phyloP scores from a whole-genome alignment of 495 filamentous ascomycete genomes.

The Cenococcum geophilum region DNA sequence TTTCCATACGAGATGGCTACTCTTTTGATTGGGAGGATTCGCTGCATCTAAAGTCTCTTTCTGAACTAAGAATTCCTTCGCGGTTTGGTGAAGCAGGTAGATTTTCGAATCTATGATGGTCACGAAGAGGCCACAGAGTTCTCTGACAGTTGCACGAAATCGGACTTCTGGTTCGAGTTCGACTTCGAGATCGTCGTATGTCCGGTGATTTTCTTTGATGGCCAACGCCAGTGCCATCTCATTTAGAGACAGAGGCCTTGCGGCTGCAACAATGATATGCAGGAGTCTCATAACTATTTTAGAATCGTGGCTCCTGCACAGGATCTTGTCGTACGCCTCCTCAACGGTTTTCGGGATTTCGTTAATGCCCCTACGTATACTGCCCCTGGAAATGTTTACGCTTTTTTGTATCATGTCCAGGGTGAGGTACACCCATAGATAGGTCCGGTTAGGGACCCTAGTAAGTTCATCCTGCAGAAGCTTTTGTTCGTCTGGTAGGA shows the following conservation, averaged over 20 bases:
- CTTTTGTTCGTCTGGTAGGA: background rate
- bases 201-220: background rate
- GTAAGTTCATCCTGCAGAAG: background rate
- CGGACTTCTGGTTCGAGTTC: background rate
- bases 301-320: slow-evolving; percentile 21
- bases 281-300: background rate
- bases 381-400: background rate
- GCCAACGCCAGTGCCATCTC: background rate
- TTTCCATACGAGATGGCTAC: background rate
- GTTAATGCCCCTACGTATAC: background rate
- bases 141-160: background rate
- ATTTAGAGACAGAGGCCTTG: background rate
- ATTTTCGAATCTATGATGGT: background rate
- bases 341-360: slow-evolving; percentile 38
- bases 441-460: background rate
- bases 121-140: slow-evolving; percentile 35
- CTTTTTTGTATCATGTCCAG: background rate
- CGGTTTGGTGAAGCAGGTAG: slow-evolving; percentile 12
- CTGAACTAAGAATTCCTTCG: slow-evolving; percentile 7
- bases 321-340: slow-evolving; percentile 43
- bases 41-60: background rate
- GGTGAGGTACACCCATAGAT: background rate
- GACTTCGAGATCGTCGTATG: background rate
- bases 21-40: background rate
- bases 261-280: background rate